These are phyloP conservation scores for Ascomycota sp. DNA, from an alignment of 2,329 filamentous ascomycete species.

Conservation along the genomic window DNA sequence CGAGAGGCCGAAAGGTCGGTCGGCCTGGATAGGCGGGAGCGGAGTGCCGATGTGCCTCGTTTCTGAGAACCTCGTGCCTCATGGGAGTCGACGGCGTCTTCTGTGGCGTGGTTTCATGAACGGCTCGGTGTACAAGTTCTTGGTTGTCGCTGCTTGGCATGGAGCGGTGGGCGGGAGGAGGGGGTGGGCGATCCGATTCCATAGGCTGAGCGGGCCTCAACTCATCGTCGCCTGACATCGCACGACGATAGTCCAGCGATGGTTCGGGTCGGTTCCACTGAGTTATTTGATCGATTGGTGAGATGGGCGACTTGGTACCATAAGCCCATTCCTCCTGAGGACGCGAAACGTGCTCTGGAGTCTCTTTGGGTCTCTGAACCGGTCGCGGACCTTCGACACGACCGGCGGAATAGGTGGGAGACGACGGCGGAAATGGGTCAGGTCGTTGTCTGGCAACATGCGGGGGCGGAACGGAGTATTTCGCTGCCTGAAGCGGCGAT, in stretches of 20 bases:
- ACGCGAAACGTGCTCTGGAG: slow-evolving; percentile 13
- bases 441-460: slow-evolving; percentile 12
- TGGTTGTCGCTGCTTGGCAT: slow-evolving; percentile 23
- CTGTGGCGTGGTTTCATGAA: slow-evolving; percentile 19
- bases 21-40: slow-evolving; percentile 29
- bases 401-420: slow-evolving; percentile 4
- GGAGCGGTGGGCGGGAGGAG: slow-evolving; percentile 32
- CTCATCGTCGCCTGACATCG: slow-evolving; percentile 12
- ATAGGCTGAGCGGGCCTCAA: slow-evolving; percentile 12
- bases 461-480: slow-evolving; percentile 25
- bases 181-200: slow-evolving; percentile 29
- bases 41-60: slow-evolving; percentile 34
- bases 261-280: slow-evolving; percentile 14
- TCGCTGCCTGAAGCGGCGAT: slow-evolving; percentile 30
- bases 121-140: slow-evolving; percentile 19
- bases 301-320: slow-evolving; percentile 10
- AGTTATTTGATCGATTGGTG: slow-evolving; percentile 18
- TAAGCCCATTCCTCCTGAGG: slow-evolving; percentile 18
- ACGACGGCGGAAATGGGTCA: slow-evolving; percentile 17
- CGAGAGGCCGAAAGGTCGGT: slow-evolving; percentile 29
- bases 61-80: slow-evolving; percentile 37
- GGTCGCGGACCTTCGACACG: slow-evolving; percentile 9
- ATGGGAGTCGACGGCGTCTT: slow-evolving; percentile 29
- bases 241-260: slow-evolving; percentile 13
- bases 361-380: slow-evolving; percentile 14